A percentile compares a stretch with the other conserved stretches of the same genome.
Conservation (phyloP, 1,139 yeast genomes). For the Suhomyces choctaworum region DNA sequence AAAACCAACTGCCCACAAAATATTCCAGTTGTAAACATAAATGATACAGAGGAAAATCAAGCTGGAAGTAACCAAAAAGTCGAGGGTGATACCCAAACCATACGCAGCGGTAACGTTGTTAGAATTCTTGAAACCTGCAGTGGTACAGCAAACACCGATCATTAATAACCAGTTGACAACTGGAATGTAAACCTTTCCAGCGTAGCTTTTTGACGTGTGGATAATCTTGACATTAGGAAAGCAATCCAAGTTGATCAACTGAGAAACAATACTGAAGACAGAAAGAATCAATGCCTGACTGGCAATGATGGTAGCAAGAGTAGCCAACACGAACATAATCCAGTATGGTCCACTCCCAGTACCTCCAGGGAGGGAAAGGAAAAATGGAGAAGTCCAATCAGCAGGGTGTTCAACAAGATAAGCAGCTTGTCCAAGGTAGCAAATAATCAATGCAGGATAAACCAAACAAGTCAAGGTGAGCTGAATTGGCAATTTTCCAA, state of each 20-base stretch:
- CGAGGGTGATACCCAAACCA: slow-evolving; percentile 58
- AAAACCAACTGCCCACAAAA: slow-evolving; percentile 35
- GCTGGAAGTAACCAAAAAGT: slow-evolving; percentile 51
- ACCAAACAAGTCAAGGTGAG: slow-evolving; percentile 46
- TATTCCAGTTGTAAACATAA: slow-evolving; percentile 43
- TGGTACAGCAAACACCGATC: slow-evolving; percentile 50
- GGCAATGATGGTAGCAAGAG: slow-evolving; percentile 57
- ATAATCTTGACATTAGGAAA: slow-evolving; percentile 49
- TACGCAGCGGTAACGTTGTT: slow-evolving; percentile 58
- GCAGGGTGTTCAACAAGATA: slow-evolving; percentile 44
- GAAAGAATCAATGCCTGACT: slow-evolving; percentile 60
- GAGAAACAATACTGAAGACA: slow-evolving; percentile 53
- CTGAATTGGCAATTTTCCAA: slow-evolving; percentile 52
- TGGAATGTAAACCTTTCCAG: slow-evolving; percentile 55
- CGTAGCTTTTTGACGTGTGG: slow-evolving; percentile 44
- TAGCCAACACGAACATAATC: slow-evolving; percentile 54
- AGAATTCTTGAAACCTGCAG: slow-evolving; percentile 53
- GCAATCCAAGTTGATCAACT: slow-evolving; percentile 53
- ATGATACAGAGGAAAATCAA: slow-evolving; percentile 47
- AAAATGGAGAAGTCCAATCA: slow-evolving; percentile 44
- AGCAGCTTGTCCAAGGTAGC: slow-evolving; percentile 62
- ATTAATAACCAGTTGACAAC: slow-evolving; percentile 48
- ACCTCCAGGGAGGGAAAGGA: slow-evolving; percentile 53
- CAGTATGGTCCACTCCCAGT: slow-evolving; percentile 46
- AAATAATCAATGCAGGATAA: slow-evolving; percentile 52